These are phyloP conservation scores for Ophiostoma tasmaniense DNA, from an alignment of 2,329 filamentous ascomycete species.

Conservation along the genomic window DNA sequence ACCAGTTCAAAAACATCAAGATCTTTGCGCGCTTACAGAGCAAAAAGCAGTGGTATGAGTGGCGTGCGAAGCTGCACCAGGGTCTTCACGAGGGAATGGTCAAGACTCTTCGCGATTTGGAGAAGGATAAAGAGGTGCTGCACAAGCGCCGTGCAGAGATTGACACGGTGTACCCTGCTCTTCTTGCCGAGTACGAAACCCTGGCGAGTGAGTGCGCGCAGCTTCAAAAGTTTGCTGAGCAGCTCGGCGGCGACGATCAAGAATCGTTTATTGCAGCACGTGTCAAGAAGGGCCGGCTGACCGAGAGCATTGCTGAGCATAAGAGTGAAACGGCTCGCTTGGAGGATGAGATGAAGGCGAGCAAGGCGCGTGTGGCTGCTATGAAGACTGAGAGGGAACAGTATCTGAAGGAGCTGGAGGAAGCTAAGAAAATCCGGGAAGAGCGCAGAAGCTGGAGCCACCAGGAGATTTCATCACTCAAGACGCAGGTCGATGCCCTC, in stretches of 20 bases:
- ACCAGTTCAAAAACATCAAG: slow-evolving; percentile 95
- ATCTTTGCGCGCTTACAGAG: slow-evolving; percentile 81
- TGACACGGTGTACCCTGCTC: slow-evolving; percentile 54
- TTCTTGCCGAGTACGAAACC: slow-evolving; percentile 51
- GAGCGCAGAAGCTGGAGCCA: slow-evolving; percentile 85
- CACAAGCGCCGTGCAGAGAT: slow-evolving; percentile 61
- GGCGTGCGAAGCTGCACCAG: slow-evolving; percentile 80
- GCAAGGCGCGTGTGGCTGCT: slow-evolving; percentile 54
- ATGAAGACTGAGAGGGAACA: slow-evolving; percentile 59
- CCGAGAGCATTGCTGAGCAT: slow-evolving; percentile 62
- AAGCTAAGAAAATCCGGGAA: slow-evolving; percentile 75
- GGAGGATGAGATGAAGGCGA: slow-evolving; percentile 56
- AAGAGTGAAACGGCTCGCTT: slow-evolving; percentile 58
- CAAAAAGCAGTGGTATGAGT: slow-evolving; percentile 97
- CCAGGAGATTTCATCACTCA: slow-evolving; percentile 69
- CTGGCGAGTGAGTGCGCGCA: slow-evolving; percentile 57
- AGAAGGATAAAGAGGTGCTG: slow-evolving; percentile 59
- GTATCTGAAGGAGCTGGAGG: slow-evolving; percentile 64
- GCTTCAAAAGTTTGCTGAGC: slow-evolving; percentile 57
- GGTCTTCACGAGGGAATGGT: slow-evolving; percentile 74
- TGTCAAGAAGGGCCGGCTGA: slow-evolving; percentile 54
- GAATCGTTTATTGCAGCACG: slow-evolving; percentile 67
- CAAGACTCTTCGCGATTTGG: slow-evolving; percentile 68
- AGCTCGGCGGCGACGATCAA: slow-evolving; percentile 71
- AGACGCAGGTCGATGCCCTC: slow-evolving; percentile 52